Base-by-base conservation (phyloP, 768 basidiomycete species). In the Fomitopsis serialis region DNA sequence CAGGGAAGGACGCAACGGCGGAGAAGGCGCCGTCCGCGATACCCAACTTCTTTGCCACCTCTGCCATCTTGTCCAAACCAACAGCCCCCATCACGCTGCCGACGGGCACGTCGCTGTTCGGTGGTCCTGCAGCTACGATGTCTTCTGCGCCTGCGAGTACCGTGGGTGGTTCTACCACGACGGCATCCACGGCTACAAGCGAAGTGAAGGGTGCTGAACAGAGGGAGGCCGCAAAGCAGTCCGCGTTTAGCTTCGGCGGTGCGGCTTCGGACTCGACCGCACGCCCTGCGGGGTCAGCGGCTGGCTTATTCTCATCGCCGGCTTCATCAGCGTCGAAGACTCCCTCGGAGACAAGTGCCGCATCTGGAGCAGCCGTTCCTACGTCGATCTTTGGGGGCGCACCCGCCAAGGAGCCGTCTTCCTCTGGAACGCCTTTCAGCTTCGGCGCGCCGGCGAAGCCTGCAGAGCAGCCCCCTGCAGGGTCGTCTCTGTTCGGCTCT, bases 31-130 rank as follows among this genome's bases (percentile, higher is more conserved):
- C 62, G 21, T 60, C 64, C 5, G 64, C 71, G 4, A 63, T 85
- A 34, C 85, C 85, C 8, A 79, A 86, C 65, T 86, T 89, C 66
- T 89, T 89, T 53, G 73, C 79, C 24, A 75, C 60, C 32, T 81
- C 84, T 0, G 69, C 78, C 21, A 55, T 73, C 21, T 67, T 80
- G 53, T 63, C 74, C 15, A 79, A 77, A 57, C 67, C 66, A 6
- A 42, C 52, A 17, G 52, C 54, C 1, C 53, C 43, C 15, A 55
- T 45, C 32, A 49, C 55, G 24, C 61, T 40, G 55, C 63, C 21
- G 43, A 40, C 40, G 11, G n/a, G 25, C 15, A 34, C 25, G 42
- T 17, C 48, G n/a, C 23, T 42, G 29, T 25, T 45, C 34, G 37
- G 37, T 17, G 37, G 15, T 15, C 15, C 37, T 17, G 15, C 37